Evolutionary conservation across 495 filamentous ascomycete species (phyloP).

Genomic region (Neurospora sp.): DNA sequence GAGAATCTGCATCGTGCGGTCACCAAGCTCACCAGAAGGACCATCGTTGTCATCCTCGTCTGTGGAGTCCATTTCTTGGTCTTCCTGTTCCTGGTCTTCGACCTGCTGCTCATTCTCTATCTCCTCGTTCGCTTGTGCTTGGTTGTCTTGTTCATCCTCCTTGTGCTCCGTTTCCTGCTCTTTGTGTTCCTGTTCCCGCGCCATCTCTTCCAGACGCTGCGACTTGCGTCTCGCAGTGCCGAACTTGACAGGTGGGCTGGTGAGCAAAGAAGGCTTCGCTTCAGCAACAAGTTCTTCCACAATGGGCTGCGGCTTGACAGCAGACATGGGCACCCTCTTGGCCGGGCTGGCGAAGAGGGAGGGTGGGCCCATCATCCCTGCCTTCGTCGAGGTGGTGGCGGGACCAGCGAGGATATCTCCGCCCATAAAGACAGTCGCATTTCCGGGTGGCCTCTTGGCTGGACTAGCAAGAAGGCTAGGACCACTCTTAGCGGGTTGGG

Average conservation of each 20-base stretch:
- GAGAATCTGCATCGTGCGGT: background rate
- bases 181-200: background rate
- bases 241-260: background rate
- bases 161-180: background rate
- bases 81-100: background rate
- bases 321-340: background rate
- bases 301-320: background rate
- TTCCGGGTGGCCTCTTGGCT: background rate
- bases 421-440: background rate
- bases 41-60: constrained; percentile 2
- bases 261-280: constrained; percentile 28
- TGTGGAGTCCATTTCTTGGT: background rate
- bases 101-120: background rate
- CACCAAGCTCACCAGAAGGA: background rate
- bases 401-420: background rate
- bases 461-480: background rate
- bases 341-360: background rate
- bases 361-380: background rate
- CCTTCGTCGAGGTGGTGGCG: background rate
- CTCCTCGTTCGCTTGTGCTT: background rate
- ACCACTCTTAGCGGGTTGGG: background rate
- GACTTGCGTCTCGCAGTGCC: background rate
- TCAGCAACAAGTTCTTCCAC: background rate
- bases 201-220: background rate
- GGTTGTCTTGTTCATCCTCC: background rate